phyloP scores from a whole-genome alignment of 371 early-diverging fungal species.

The Rhizomucor miehei region DNA sequence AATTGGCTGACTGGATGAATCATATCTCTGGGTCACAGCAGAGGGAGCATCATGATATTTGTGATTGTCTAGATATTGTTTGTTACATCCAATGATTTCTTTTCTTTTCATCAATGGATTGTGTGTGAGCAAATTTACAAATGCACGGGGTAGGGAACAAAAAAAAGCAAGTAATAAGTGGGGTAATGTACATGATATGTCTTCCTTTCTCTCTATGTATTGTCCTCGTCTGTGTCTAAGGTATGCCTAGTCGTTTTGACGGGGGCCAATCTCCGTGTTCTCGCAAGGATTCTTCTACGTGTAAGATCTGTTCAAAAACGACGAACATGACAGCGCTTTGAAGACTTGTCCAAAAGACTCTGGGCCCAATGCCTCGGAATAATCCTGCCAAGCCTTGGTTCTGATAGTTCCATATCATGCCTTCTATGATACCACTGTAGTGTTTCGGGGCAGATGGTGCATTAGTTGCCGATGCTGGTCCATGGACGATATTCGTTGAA shows the following conservation, averaged over 20 bases:
- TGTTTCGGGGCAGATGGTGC: slow-evolving; percentile 37
- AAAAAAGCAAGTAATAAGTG: not conserved
- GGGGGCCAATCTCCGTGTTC: slow-evolving; percentile 43
- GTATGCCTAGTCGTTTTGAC: slow-evolving; percentile 5
- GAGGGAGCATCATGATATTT: too few species aligned
- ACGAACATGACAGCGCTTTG: slow-evolving; percentile 73
- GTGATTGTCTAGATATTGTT: too few species aligned
- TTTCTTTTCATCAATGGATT: too few species aligned
- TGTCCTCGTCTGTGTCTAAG: not conserved
- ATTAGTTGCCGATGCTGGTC: slow-evolving; percentile 4
- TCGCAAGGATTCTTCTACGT: slow-evolving; percentile 35
- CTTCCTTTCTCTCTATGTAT: too few species aligned
- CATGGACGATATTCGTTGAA: slow-evolving; percentile 3
- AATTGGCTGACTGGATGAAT: too few species aligned
- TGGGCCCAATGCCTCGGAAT: slow-evolving; percentile 65
- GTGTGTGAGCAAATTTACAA: too few species aligned
- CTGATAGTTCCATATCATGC: slow-evolving; percentile 60
- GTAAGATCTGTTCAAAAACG: slow-evolving; percentile 63
- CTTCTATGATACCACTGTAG: slow-evolving; percentile 63
- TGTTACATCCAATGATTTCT: too few species aligned
- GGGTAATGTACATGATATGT: too few species aligned
- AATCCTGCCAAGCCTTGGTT: slow-evolving; percentile 60
- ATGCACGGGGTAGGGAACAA: too few species aligned
- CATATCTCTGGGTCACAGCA: too few species aligned
- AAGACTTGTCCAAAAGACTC: slow-evolving; percentile 65